phyloP scores from a whole-genome alignment of 108 stramenopile genomes.

The Stephanodiscus minutulus region DNA sequence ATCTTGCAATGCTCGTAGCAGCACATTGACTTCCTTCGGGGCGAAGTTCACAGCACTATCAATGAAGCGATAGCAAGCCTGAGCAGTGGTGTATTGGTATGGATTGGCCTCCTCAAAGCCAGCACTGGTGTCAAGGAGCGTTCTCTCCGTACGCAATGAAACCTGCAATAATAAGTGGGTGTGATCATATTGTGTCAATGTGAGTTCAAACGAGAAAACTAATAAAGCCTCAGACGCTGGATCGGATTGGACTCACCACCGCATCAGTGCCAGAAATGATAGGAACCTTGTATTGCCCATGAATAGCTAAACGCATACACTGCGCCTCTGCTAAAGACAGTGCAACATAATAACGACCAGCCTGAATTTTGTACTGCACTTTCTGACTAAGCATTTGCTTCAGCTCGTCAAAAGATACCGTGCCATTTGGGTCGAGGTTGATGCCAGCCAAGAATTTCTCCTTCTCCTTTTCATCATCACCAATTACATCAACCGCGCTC shows the following conservation, averaged over 20 bases:
- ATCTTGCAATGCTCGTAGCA: constrained; percentile 92
- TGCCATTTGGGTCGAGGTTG: constrained; percentile 69
- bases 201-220: too few species aligned
- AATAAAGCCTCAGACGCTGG: too few species aligned
- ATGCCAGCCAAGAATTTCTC: constrained; percentile 78
- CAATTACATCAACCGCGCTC: constrained; percentile 92
- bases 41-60: constrained; percentile 93
- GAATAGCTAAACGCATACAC: constrained; percentile 91
- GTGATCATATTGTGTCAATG: too few species aligned
- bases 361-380: constrained; percentile 88
- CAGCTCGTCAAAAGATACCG: constrained; percentile 85
- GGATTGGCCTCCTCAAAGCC: constrained; percentile 82
- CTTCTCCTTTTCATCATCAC: constrained; percentile 74
- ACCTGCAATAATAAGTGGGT: constrained; percentile 17
- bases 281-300: constrained; percentile 72
- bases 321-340: constrained; percentile 96
- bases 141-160: constrained; percentile 78
- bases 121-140: constrained; percentile 79
- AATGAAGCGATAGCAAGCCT: constrained; percentile 94
- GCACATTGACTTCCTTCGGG: constrained; percentile 84
- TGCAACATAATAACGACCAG: constrained; percentile 94
- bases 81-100: constrained; percentile 89
- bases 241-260: constrained; percentile 9
- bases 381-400: constrained; percentile 87
- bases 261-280: constrained; percentile 83